Evolutionary conservation across 352 stramenopile genomes (phyloP).

Genomic region (Blastocystis sp.): DNA sequence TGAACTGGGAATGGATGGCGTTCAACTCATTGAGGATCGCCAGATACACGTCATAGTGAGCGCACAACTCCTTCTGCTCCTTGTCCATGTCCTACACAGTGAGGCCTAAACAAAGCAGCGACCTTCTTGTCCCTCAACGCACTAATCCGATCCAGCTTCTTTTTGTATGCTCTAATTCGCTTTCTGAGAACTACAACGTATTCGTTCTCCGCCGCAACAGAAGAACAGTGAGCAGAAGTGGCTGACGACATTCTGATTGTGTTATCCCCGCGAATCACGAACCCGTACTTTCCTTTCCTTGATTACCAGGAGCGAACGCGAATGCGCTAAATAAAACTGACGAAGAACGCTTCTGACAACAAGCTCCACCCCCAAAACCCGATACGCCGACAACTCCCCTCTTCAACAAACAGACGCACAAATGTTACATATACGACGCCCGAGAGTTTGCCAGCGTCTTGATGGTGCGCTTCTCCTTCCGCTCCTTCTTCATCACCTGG

Average conservation of each 20-base stretch:
- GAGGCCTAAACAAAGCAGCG: neutral
- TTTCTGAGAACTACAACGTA: conserved; percentile 38
- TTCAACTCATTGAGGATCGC: conserved; percentile 48
- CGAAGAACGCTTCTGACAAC: neutral
- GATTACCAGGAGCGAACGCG: neutral
- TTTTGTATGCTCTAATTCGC: conserved; percentile 63
- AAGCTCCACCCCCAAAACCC: conserved; percentile 35
- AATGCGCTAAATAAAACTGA: neutral
- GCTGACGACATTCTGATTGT: conserved; percentile 11
- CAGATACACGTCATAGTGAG: conserved; percentile 28
- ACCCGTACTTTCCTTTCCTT: neutral
- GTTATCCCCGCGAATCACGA: neutral
- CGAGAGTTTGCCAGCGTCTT: conserved; percentile 49
- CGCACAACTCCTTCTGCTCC: conserved; percentile 40
- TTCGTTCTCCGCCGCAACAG: neutral
- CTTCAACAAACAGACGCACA: conserved; percentile 36
- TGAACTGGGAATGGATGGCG: conserved; percentile 15
- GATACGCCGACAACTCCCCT: neutral
- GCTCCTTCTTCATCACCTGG: conserved; percentile 49
- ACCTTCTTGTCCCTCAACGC: conserved; percentile 31
- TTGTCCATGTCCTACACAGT: conserved; percentile 8
- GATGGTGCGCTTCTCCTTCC: conserved; percentile 42
- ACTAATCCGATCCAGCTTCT: conserved; percentile 57
- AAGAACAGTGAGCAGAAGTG: neutral
- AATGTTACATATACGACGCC: conserved; percentile 3